These are phyloP conservation scores for Polychaeton citri DNA, from an alignment of 2,329 filamentous ascomycete species.

Conservation along the genomic window DNA sequence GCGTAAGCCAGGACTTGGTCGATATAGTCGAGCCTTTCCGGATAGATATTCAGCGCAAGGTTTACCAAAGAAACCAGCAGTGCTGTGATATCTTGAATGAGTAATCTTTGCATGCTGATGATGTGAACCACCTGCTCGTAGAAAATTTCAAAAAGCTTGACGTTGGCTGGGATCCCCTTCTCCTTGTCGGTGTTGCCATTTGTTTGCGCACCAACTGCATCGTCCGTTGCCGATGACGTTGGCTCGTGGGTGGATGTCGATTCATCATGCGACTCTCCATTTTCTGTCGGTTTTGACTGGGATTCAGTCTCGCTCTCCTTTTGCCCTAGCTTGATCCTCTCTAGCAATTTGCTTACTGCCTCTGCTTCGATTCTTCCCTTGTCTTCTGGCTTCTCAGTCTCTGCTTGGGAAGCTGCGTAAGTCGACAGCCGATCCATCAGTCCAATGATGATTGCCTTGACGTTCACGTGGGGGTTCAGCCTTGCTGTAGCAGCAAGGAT, in stretches of 20 bases:
- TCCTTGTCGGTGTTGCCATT: constrained; percentile 29
- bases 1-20: constrained; percentile 89
- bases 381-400: constrained; percentile 56
- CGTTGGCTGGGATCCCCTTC: constrained; percentile 54
- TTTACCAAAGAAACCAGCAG: constrained; percentile 88
- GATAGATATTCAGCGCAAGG: constrained; percentile 90
- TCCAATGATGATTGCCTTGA: constrained; percentile 95
- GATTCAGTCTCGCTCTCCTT: constrained; percentile 27
- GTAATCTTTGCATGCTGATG: constrained; percentile 78
- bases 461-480: constrained; percentile 89
- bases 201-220: constrained; percentile 20
- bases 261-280: constrained; percentile 15
- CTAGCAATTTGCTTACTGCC: constrained; percentile 62
- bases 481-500: constrained; percentile 86
- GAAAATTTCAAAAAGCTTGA: constrained; percentile 93
- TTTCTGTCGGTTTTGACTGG: constrained; percentile 11
- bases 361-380: constrained; percentile 71
- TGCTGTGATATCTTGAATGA: constrained; percentile 89
- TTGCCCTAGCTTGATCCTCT: constrained; percentile 60
- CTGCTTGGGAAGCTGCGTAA: constrained; percentile 81
- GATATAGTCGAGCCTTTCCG: constrained; percentile 81
- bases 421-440: constrained; percentile 92
- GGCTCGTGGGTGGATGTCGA: constrained; percentile 9
- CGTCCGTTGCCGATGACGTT: constrained; percentile 13
- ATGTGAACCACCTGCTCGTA: constrained; percentile 91